Evolutionary conservation across 768 basidiomycete genomes (phyloP).

Genomic region (Naganishia vishniacii): DNA sequence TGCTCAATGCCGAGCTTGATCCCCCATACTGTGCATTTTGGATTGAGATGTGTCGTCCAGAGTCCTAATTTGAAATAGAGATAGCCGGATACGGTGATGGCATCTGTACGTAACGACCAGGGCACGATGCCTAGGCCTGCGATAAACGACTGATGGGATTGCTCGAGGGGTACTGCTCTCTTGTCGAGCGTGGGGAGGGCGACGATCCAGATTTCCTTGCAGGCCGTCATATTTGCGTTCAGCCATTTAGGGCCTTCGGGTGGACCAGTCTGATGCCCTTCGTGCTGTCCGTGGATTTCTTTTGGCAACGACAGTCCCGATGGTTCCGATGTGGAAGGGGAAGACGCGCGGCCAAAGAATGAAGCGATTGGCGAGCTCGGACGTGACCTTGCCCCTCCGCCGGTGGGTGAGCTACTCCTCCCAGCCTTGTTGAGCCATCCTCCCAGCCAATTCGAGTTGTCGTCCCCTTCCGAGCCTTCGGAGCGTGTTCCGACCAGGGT

Average conservation of each 20-base stretch:
- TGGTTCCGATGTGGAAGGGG: not conserved
- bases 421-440: slow-evolving; percentile 5
- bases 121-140: slow-evolving; percentile 23
- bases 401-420: slow-evolving; percentile 10
- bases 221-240: slow-evolving; percentile 20
- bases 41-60: slow-evolving; percentile 19
- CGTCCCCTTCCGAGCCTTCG: not conserved
- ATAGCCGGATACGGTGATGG: slow-evolving; percentile 27
- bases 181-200: slow-evolving; percentile 22
- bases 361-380: slow-evolving; percentile 6
- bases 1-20: slow-evolving; percentile 36
- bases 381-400: not conserved
- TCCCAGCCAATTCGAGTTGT: not conserved
- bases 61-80: slow-evolving; percentile 7
- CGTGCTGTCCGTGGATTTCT: too few species aligned
- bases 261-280: too few species aligned
- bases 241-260: slow-evolving; percentile 14
- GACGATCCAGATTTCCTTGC: slow-evolving; percentile 30
- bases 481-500: slow-evolving; percentile 10
- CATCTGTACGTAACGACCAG: slow-evolving; percentile 27
- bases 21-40: slow-evolving; percentile 36
- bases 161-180: slow-evolving; percentile 18
- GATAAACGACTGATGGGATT: slow-evolving; percentile 11
- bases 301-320: not conserved
- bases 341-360: slow-evolving; percentile 16